Base-by-base conservation (phyloP, 495 filamentous ascomycete species). In the Parachaetomium inaequale region DNA sequence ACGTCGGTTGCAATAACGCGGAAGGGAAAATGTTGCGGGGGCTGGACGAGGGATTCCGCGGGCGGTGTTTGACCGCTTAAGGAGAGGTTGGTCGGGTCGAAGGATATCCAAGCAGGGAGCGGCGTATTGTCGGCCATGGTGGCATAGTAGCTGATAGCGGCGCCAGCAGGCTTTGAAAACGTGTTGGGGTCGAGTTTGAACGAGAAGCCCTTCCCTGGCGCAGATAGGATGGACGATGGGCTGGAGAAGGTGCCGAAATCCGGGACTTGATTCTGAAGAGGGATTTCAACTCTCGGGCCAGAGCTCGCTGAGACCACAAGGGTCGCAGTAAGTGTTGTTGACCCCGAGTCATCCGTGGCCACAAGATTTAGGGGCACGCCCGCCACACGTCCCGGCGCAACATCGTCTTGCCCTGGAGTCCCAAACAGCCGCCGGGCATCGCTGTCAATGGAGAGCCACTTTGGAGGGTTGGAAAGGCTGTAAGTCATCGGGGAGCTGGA, bases 41-140 rank as follows among this genome's bases (percentile, higher is more conserved):
- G 84, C 17, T 87, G 78, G 32, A 84, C 76, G 29, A 88, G 80
- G 40, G 85, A 87, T 40, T 78, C 77, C 19, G 81, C 74, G 15
- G 84, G 71, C 6, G 91, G 92, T 4, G 87, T 87, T 47, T 75
- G 83, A n/a, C 92, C 92, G 7, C 83, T 84, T 66, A 96, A 96
- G 12, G 81, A 80, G 32, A 96, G 79, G 7, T 64, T 75, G 2
- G 68, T 62, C 2, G 81, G 65, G 68, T 96, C 85, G 66, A 97
- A 96, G 12, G 73, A 76, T 43, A 96, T 82, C 93, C 92, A 96
- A 5, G 92, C 90, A 36, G 93, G 93, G 42, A 96, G 76, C 32
- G 93, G 92, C 7, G 88, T 87, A 66, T 93, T 90, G 62, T 92
- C 86, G 3, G 71, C 74, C 40, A 88, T 87, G 12, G 88, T 85